phyloP scores from a whole-genome alignment of 73 alveolate genomes.

The Diophrys sp. region DNA sequence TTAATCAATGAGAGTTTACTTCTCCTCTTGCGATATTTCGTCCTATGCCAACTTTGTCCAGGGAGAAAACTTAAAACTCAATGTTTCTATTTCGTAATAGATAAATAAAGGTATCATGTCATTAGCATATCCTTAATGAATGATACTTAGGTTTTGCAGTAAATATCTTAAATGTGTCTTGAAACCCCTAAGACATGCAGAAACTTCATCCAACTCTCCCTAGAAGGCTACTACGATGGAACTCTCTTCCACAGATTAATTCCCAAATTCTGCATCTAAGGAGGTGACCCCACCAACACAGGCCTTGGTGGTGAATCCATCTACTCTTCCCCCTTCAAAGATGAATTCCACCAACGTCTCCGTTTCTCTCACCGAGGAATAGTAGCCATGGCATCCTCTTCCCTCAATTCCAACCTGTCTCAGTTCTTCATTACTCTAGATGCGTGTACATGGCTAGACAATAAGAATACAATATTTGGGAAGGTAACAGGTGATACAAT shows the following conservation, averaged over 20 bases:
- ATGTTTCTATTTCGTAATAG: no score
- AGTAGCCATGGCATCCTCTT: constrained; percentile 88
- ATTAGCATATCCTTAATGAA: no score
- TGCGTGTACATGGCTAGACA: constrained; percentile 85
- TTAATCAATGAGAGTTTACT: no score
- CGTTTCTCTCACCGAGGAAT: constrained; percentile 91
- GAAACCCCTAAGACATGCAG: constrained; percentile 94
- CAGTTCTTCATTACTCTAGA: constrained; percentile 89
- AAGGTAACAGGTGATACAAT: constrained; percentile 77
- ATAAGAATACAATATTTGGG: constrained; percentile 92
- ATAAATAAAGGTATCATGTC: no score
- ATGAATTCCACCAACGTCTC: constrained; percentile 89
- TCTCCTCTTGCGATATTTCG: no score
- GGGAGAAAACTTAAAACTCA: no score
- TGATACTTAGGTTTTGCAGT: no score
- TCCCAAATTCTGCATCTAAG: constrained; percentile 87
- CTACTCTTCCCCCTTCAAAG: constrained; percentile 81
- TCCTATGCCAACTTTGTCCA: no score
- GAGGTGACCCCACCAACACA: constrained; percentile 92
- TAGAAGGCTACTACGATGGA: constrained; percentile 90
- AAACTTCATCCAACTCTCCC: constrained; percentile 87
- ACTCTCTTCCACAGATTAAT: constrained; percentile 86
- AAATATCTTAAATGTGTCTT: no score
- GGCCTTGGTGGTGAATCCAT: constrained; percentile 91
- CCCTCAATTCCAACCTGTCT: constrained; percentile 72